phyloP scores from a whole-genome alignment of 495 filamentous ascomycete genomes.

The Penicillium atrosanguineum region DNA sequence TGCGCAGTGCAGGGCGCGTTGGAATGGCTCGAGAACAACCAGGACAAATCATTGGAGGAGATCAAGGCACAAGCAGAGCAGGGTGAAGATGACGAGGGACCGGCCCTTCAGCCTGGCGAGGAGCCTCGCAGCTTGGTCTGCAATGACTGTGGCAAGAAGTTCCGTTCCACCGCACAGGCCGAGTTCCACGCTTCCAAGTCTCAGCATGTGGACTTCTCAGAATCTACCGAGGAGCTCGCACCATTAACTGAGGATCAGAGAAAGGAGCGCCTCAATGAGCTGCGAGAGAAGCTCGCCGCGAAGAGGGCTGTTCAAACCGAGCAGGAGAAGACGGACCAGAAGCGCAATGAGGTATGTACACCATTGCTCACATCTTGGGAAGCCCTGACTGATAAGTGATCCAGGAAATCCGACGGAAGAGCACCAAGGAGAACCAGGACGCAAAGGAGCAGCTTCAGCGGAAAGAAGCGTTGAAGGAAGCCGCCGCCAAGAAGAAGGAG shows the following conservation, averaged over 20 bases:
- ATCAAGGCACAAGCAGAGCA: slow-evolving; percentile 50
- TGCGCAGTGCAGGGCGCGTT: slow-evolving; percentile 77
- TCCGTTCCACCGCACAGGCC: slow-evolving; percentile 74
- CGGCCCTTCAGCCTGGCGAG: slow-evolving; percentile 60
- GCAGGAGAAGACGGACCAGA: slow-evolving; percentile 78
- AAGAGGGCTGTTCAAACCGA: slow-evolving; percentile 69
- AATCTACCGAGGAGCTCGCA: slow-evolving; percentile 87
- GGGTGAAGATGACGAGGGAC: slow-evolving; percentile 53
- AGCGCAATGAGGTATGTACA: slow-evolving; percentile 75
- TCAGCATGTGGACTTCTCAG: slow-evolving; percentile 85
- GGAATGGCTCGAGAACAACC: slow-evolving; percentile 89
- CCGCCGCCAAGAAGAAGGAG: slow-evolving; percentile 76
- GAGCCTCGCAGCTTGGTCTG: slow-evolving; percentile 68
- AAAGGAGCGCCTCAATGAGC: slow-evolving; percentile 69
- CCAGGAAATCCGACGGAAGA: slow-evolving; percentile 83
- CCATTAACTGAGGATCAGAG: slow-evolving; percentile 93
- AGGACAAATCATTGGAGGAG: slow-evolving; percentile 78
- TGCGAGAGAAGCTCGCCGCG: slow-evolving; percentile 67
- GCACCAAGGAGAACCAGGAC: slow-evolving; percentile 74
- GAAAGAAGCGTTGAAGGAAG: slow-evolving; percentile 89
- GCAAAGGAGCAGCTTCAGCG: slow-evolving; percentile 78
- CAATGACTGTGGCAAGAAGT: slow-evolving; percentile 91
- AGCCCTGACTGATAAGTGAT: not conserved
- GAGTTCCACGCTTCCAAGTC: slow-evolving; percentile 90
- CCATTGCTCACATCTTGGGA: not conserved